These are phyloP conservation scores for Jimgerdemannia flammicorona DNA, from an alignment of 192 early-diverging fungal genomes.

Conservation along the genomic window DNA sequence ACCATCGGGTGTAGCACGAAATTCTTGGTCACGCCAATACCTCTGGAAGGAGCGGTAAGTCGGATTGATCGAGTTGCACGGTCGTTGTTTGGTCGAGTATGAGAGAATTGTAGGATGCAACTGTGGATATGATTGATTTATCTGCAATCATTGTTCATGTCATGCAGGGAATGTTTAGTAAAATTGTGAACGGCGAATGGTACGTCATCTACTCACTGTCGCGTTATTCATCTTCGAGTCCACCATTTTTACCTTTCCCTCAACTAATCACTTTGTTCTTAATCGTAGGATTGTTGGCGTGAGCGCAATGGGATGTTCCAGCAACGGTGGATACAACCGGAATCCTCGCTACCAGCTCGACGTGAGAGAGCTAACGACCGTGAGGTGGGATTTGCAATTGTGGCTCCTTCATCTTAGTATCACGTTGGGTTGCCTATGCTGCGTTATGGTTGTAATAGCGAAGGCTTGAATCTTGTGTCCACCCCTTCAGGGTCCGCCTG, in stretches of 20 bases:
- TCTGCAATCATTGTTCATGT: background rate
- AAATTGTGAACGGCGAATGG: constrained; percentile 54
- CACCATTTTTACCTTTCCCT: constrained; percentile 4
- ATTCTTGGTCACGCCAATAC: constrained; percentile 53
- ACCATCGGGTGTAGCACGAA: constrained; percentile 51
- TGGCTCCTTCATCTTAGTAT: too few relatives aligned
- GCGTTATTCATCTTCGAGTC: too few relatives aligned
- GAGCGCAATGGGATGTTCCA: constrained; percentile 56
- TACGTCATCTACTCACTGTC: constrained; percentile 13
- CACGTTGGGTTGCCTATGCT: too few relatives aligned
- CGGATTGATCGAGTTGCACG: too few relatives aligned
- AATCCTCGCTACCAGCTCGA: constrained; percentile 71
- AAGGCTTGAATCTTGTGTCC: background rate
- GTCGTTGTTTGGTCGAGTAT: too few relatives aligned
- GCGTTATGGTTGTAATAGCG: too few relatives aligned
- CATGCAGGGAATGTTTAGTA: constrained; percentile 58
- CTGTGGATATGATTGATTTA: too few relatives aligned
- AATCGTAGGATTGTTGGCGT: constrained; percentile 42
- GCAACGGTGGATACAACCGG: constrained; percentile 45
- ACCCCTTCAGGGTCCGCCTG: constrained; percentile 59
- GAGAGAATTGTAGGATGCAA: too few relatives aligned
- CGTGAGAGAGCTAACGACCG: constrained; percentile 46
- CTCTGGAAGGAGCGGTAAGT: constrained; percentile 71
- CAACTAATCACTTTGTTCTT: too few relatives aligned
- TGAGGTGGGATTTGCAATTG: constrained; percentile 41